Percentiles rank a stretch among this genome's conserved stretches.
Conservation (phyloP, 116 monocot species). For the Cymodocea nodosa region DNA sequence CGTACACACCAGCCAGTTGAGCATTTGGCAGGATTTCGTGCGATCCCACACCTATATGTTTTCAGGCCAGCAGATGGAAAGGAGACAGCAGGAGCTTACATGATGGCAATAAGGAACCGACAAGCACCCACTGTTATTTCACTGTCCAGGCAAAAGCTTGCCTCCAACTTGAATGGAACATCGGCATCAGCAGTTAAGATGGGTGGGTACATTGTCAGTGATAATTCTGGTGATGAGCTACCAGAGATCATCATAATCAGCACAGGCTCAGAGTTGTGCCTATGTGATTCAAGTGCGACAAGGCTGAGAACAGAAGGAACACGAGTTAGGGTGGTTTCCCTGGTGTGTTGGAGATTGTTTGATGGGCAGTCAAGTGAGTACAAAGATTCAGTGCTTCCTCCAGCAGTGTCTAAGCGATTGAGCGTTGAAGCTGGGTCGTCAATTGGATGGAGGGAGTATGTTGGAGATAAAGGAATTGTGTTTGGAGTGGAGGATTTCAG, state of each 20-base stretch:
- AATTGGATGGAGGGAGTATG: slow-evolving; percentile 17
- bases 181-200: slow-evolving; percentile 8
- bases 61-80: slow-evolving; percentile 28
- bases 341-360: slow-evolving; percentile 30
- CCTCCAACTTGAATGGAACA: slow-evolving; percentile 16
- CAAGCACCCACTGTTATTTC: slow-evolving; percentile 12
- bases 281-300: slow-evolving; percentile 13
- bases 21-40: slow-evolving; percentile 20
- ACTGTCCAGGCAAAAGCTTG: slow-evolving; percentile 19
- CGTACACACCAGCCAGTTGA: slow-evolving; percentile 35
- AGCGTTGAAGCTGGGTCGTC: slow-evolving; percentile 23
- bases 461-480: slow-evolving; percentile 13
- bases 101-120: slow-evolving; percentile 11
- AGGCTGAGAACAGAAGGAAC: slow-evolving; percentile 13
- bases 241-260: slow-evolving; percentile 24
- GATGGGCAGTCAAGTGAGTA: slow-evolving; percentile 17
- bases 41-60: slow-evolving; percentile 19
- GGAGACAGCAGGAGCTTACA: slow-evolving; percentile 28
- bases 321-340: slow-evolving; percentile 10
- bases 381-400: slow-evolving; percentile 21
- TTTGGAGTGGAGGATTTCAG: slow-evolving; percentile 23
- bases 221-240: slow-evolving; percentile 10
- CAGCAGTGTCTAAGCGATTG: slow-evolving; percentile 7
- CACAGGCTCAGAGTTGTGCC: slow-evolving; percentile 21
- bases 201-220: slow-evolving; percentile 22